Evolutionary conservation across 2,329 filamentous ascomycete genomes (phyloP).

Genomic region (Myriosclerotinia scirpicola): DNA sequence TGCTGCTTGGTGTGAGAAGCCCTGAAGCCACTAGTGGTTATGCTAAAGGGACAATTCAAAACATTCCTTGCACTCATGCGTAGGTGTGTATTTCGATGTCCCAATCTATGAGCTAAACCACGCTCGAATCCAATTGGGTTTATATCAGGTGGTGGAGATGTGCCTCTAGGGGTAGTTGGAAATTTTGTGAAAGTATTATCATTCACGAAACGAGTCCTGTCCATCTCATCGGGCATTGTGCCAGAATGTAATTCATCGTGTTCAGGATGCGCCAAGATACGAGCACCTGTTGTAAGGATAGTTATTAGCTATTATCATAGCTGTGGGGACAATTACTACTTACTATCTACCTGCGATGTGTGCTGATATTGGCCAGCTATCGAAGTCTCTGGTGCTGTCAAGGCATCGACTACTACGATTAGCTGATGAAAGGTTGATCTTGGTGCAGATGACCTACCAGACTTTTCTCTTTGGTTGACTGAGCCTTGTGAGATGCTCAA

Average conservation of each 20-base stretch:
- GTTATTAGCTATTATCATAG: neutral
- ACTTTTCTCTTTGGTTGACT: neutral
- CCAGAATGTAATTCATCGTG: neutral
- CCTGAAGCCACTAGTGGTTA: neutral
- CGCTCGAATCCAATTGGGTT: neutral
- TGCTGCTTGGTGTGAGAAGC: neutral
- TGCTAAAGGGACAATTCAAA: neutral
- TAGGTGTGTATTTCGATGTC: neutral
- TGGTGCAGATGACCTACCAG: neutral
- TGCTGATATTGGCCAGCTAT: neutral
- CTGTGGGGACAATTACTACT: neutral
- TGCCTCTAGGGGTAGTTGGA: neutral
- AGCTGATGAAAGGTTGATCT: neutral
- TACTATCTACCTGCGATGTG: neutral
- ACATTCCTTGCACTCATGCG: neutral
- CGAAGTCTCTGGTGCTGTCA: neutral
- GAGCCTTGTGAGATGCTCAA: fast-evolving
- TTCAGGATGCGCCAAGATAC: neutral
- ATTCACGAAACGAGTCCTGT: neutral
- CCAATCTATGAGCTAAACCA: neutral
- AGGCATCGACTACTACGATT: neutral
- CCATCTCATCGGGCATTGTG: neutral
- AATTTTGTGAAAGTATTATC: neutral
- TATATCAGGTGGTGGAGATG: neutral
- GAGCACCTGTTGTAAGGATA: neutral